Conservation (phyloP, 2,329 filamentous ascomycete genomes). For the Cordyceps cicadae region DNA sequence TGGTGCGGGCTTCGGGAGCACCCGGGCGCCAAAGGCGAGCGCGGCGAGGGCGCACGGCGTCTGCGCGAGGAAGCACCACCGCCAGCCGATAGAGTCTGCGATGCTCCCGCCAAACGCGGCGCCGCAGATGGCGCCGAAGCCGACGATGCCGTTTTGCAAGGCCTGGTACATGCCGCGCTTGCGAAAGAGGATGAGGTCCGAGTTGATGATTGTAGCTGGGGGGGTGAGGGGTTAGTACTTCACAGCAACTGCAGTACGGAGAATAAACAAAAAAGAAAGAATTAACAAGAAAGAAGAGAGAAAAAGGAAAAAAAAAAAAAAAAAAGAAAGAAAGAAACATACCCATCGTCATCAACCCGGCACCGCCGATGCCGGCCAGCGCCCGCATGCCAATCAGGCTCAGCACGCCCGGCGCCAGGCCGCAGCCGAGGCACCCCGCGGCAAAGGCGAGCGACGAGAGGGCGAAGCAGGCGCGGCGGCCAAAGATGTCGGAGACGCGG, state of each 20-base stretch:
- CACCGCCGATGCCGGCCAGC: conserved; percentile 60
- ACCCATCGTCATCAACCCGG: conserved; percentile 63
- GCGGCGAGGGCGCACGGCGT: conserved; percentile 51
- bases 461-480: conserved; percentile 55
- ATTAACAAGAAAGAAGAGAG: too few species aligned
- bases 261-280: too few species aligned
- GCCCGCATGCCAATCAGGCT: conserved; percentile 57
- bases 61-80: conserved; percentile 58
- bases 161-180: conserved; percentile 52
- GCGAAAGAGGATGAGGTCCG: conserved; percentile 53
- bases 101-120: conserved; percentile 58
- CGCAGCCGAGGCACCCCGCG: conserved; percentile 57
- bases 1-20: conserved; percentile 37
- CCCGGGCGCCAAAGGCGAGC: conserved; percentile 42
- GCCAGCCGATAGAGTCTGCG: conserved; percentile 58
- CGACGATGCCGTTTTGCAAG: conserved; percentile 51
- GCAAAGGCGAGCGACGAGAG: conserved; percentile 55
- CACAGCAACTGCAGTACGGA: too few species aligned
- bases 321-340: conserved; percentile 16
- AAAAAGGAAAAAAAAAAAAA: too few species aligned
- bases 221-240: not conserved
- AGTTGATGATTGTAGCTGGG: conserved; percentile 42
- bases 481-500: conserved; percentile 61
- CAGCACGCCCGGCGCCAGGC: conserved; percentile 48
- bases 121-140: conserved; percentile 54